These are phyloP conservation scores for Trichosporon asahii DNA, from an alignment of 1,284 basidiomycete species.

Conservation along the genomic window DNA sequence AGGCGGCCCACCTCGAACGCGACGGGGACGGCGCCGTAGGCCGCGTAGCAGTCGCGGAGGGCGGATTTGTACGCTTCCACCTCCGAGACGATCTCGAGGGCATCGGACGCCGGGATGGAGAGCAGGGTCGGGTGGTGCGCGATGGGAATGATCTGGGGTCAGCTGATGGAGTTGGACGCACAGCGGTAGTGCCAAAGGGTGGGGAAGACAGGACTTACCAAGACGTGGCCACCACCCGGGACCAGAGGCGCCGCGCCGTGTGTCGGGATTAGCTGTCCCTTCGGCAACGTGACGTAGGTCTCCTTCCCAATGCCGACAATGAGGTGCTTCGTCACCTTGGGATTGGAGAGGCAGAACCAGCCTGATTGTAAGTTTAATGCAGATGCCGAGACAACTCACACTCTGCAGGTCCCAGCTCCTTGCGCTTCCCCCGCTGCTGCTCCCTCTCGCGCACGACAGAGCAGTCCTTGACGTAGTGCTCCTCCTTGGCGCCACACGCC, in stretches of 20 bases:
- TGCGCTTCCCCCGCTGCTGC: constrained; percentile 49
- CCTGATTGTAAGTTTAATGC: constrained; percentile 52
- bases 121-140: constrained; percentile 63
- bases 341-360: constrained; percentile 95
- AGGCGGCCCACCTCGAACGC: constrained; percentile 84
- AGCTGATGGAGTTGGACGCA: constrained; percentile 9
- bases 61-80: constrained; percentile 77
- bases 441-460: constrained; percentile 59
- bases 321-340: constrained; percentile 81
- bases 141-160: constrained; percentile 69
- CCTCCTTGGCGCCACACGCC: constrained; percentile 71
- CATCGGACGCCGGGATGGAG: constrained; percentile 70
- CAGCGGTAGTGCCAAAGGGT: no score
- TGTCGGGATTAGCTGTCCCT: constrained; percentile 85
- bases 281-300: constrained; percentile 87
- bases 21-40: constrained; percentile 66
- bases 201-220: constrained; percentile 50
- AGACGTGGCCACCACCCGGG: constrained; percentile 88
- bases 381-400: constrained; percentile 18
- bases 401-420: constrained; percentile 62
- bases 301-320: constrained; percentile 88
- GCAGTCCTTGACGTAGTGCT: constrained; percentile 82
- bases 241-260: constrained; percentile 56
- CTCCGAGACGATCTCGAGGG: constrained; percentile 71
- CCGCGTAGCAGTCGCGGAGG: constrained; percentile 67